A percentile compares a stretch with the other conserved stretches of the same genome.
Conservation (phyloP, 176 grass and related monocot species). For the Oryza nivara region DNA sequence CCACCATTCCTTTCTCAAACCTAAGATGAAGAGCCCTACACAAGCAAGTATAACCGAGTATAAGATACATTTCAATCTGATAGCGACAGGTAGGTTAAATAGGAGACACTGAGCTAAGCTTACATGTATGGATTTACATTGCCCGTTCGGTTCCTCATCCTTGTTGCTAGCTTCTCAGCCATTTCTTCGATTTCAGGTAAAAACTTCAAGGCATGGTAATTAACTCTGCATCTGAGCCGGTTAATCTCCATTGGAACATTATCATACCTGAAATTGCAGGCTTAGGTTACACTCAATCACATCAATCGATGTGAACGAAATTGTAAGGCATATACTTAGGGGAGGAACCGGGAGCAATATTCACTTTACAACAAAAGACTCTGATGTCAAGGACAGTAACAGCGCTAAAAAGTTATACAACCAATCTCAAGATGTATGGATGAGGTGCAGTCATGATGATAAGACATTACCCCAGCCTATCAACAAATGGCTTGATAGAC, state of each 20-base stretch:
- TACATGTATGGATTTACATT: conserved; percentile 91
- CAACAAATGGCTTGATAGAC: conserved; percentile 96
- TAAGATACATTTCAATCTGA: conserved; percentile 30
- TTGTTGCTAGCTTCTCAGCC: conserved; percentile 88
- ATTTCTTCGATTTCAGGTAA: conserved; percentile 95
- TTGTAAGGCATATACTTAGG: neutral
- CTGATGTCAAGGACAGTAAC: neutral
- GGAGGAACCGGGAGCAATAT: neutral
- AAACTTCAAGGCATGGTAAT: conserved; percentile 99
- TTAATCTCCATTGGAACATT: conserved; percentile 99
- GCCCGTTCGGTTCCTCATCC: conserved; percentile 87
- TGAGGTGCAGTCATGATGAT: conserved; percentile 5
- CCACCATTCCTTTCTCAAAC: conserved; percentile 99
- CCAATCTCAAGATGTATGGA: conserved; percentile 17
- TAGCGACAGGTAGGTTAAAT: conserved; percentile 5
- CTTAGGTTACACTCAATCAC: conserved; percentile 10
- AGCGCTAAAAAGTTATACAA: conserved; percentile 4
- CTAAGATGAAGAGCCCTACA: conserved; percentile 95
- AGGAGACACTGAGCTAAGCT: conserved; percentile 9
- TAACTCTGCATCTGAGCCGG: conserved; percentile 92
- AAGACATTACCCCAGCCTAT: conserved; percentile 87
- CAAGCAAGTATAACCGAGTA: conserved; percentile 28
- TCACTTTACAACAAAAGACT: conserved; percentile 10
- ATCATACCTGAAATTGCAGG: conserved; percentile 74
- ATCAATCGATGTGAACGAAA: neutral